A percentile compares a stretch with the other conserved stretches of the same genome.
phyloP scores from a whole-genome alignment of 1,284 basidiomycete genomes.

The Tranzscheliella williamsii region DNA sequence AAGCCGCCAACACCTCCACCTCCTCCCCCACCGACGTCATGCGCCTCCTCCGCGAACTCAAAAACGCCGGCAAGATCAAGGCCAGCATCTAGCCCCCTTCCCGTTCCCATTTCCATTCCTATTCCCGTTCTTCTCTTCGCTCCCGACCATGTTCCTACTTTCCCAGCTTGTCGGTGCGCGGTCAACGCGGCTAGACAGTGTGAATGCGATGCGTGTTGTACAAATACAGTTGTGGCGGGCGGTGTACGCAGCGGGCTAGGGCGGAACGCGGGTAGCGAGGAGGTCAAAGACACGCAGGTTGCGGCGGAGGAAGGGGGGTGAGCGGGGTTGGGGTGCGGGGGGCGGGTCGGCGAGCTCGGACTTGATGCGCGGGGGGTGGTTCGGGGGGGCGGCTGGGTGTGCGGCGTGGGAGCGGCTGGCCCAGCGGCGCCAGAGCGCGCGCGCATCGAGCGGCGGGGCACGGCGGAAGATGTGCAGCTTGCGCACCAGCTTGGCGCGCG shows the following conservation, averaged over 20 bases:
- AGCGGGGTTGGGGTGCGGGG: not conserved
- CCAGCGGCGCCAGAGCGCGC: conserved; percentile 19
- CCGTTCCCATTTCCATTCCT: too few species aligned
- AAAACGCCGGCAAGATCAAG: conserved; percentile 67
- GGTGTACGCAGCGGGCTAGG: too few species aligned
- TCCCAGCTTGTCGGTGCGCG: too few species aligned
- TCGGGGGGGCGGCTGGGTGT: not conserved
- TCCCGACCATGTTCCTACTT: too few species aligned
- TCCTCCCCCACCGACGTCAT: conserved; percentile 70
- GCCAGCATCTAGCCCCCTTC: conserved; percentile 30
- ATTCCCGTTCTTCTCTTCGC: too few species aligned
- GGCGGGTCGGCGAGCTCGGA: not conserved
- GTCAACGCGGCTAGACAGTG: too few species aligned
- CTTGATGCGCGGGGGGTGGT: not conserved
- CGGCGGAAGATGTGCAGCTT: not conserved
- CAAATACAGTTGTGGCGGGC: too few species aligned
- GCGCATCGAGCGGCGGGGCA: conserved; percentile 9
- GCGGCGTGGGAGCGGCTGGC: conserved; percentile 2
- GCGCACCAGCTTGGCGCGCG: conserved; percentile 5
- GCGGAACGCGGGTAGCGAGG: too few species aligned
- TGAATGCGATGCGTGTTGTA: too few species aligned
- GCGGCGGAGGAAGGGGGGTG: conserved; percentile 15
- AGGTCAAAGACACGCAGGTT: conserved; percentile 14
- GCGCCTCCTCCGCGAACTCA: conserved; percentile 75
- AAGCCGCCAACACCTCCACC: conserved; percentile 25